Conservation (phyloP, 2,329 filamentous ascomycete genomes). For the Curvularia eragrostidis region DNA sequence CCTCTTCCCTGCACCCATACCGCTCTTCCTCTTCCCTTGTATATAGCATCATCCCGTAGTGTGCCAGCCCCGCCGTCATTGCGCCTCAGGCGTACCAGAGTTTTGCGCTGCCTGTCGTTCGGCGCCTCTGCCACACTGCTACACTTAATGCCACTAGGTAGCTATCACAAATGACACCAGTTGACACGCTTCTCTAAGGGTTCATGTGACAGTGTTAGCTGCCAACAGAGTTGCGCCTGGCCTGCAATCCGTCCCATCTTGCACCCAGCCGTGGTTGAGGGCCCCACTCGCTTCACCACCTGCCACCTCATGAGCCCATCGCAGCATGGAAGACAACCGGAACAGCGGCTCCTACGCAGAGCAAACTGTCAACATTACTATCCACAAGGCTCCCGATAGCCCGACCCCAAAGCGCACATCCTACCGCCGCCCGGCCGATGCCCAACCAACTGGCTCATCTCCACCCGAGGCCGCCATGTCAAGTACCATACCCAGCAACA, state of each 20-base stretch:
- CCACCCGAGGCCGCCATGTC: slow-evolving; percentile 25
- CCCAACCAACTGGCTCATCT: slow-evolving; percentile 30
- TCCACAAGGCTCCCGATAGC: slow-evolving; percentile 34
- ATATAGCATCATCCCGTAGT: slow-evolving; percentile 24
- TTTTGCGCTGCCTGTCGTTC: slow-evolving; percentile 10
- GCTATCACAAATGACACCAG: slow-evolving; percentile 27
- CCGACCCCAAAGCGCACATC: slow-evolving; percentile 44
- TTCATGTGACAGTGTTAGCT: slow-evolving; percentile 30
- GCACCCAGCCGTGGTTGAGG: slow-evolving; percentile 20
- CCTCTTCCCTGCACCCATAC: slow-evolving; percentile 14
- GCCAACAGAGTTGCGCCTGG: slow-evolving; percentile 8
- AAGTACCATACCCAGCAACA: slow-evolving; percentile 38
- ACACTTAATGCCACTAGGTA: slow-evolving; percentile 26
- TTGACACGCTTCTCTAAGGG: slow-evolving; percentile 23
- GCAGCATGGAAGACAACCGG: slow-evolving; percentile 42
- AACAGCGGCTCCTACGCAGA: slow-evolving; percentile 35
- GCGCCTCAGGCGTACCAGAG: slow-evolving; percentile 10
- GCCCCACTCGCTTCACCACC: slow-evolving; percentile 18
- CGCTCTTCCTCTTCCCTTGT: slow-evolving; percentile 26
- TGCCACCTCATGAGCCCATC: slow-evolving; percentile 28
- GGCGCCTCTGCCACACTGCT: slow-evolving; percentile 19
- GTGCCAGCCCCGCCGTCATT: slow-evolving; percentile 12
- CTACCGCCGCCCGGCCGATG: slow-evolving; percentile 43
- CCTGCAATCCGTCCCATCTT: slow-evolving; percentile 17
- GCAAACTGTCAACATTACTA: slow-evolving; percentile 29